phyloP scores from a whole-genome alignment of 495 filamentous ascomycete species.

The Sordaria brevicollis region DNA sequence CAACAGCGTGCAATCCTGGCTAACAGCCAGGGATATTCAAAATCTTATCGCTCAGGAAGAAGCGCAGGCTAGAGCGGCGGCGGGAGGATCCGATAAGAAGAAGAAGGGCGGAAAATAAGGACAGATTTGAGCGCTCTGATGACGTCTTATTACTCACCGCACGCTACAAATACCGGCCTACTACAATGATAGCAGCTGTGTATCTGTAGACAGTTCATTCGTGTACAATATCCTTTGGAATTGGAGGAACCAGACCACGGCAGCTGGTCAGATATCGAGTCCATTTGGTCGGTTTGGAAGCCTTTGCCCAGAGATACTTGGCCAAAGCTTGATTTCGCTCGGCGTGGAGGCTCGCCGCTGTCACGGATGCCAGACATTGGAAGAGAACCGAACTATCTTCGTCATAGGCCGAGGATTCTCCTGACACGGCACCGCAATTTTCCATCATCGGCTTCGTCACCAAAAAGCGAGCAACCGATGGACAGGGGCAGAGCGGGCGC shows the following conservation, averaged over 20 bases:
- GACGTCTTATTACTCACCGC: background rate
- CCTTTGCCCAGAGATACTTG: background rate
- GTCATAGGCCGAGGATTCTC: background rate
- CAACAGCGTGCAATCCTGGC: slow-evolving; percentile 71
- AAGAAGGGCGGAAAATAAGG: slow-evolving; percentile 24
- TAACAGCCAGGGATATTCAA: slow-evolving; percentile 67
- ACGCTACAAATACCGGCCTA: background rate
- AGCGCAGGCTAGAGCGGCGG: slow-evolving; percentile 15
- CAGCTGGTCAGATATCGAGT: background rate
- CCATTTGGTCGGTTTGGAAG: background rate
- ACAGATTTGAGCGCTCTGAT: background rate
- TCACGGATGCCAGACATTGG: too few relatives aligned
- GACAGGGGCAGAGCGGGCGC: background rate
- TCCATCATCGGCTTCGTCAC: background rate
- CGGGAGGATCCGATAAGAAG: slow-evolving; percentile 3
- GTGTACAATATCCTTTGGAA: background rate
- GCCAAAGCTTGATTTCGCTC: background rate
- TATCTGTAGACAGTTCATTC: background rate
- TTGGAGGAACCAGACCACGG: background rate
- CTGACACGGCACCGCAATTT: background rate
- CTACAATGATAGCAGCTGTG: background rate
- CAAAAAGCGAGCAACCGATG: background rate
- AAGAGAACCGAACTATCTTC: background rate
- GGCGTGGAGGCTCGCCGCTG: background rate
- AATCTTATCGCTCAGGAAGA: slow-evolving; percentile 45